Evolutionary conservation across 192 early-diverging fungal genomes (phyloP).

Genomic region (Phlyctochytrium bullatum): DNA sequence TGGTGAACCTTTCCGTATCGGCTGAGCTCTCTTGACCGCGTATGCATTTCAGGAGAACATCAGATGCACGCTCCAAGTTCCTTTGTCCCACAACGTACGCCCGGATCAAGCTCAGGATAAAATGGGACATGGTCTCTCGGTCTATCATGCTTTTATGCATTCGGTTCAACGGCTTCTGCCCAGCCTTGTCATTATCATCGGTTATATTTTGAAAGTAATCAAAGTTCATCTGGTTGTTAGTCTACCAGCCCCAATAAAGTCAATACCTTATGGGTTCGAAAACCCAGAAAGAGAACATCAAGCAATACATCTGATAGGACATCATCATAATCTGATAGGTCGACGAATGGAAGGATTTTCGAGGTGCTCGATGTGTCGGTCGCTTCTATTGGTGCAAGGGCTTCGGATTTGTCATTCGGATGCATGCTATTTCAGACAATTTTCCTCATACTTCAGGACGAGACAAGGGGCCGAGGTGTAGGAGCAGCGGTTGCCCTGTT

Average conservation of each 20-base stretch:
- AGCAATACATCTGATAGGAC: constrained; percentile 39
- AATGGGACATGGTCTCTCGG: not conserved
- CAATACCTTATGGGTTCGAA: constrained; percentile 52
- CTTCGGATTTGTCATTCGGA: too few species aligned
- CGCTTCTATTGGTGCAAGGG: too few species aligned
- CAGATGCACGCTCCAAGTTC: constrained; percentile 11
- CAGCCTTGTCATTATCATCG: not conserved
- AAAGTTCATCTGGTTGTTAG: constrained; percentile 47
- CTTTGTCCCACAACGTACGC: constrained; percentile 7
- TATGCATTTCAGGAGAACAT: not conserved
- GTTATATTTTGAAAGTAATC: constrained; percentile 17
- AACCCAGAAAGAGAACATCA: constrained; percentile 44
- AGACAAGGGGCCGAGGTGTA: too few species aligned
- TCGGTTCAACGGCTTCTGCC: not conserved
- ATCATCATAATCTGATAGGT: constrained; percentile 49
- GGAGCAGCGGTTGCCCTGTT: too few species aligned
- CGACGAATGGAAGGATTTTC: too few species aligned
- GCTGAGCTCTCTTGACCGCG: too few species aligned
- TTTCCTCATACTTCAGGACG: too few species aligned
- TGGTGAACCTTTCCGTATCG: too few species aligned
- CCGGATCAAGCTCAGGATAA: not conserved
- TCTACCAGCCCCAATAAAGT: too few species aligned
- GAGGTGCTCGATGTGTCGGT: too few species aligned
- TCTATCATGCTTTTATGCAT: not conserved
- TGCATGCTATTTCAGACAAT: too few species aligned